A percentile compares a stretch with the other conserved stretches of the same genome.
phyloP scores from a whole-genome alignment of 768 basidiomycete genomes.

The Nidularia pulvinata region DNA sequence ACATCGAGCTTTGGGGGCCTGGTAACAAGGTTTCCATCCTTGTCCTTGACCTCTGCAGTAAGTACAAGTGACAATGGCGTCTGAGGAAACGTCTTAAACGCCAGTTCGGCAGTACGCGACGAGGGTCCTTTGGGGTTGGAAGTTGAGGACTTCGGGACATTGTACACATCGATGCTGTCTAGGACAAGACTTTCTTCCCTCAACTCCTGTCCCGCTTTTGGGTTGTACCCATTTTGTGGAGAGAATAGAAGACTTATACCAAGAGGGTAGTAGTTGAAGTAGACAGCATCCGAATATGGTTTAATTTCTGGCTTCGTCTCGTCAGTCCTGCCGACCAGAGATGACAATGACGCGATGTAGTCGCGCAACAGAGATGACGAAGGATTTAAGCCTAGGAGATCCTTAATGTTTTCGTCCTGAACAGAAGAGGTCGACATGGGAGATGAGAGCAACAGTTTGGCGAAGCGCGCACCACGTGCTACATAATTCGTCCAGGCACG shows the following conservation, averaged over 20 bases:
- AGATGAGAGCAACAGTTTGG: no score
- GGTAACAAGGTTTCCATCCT: conserved; percentile 28
- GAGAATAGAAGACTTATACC: conserved; percentile 83
- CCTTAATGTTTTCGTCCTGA: conserved; percentile 3
- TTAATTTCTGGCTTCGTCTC: conserved; percentile 62
- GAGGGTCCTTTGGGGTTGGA: conserved; percentile 28
- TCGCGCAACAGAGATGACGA: conserved; percentile 39
- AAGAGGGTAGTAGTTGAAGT: conserved; percentile 80
- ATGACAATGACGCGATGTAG: conserved; percentile 38
- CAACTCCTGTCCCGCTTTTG: conserved; percentile 33
- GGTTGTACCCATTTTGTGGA: conserved; percentile 66
- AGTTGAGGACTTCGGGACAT: conserved; percentile 37
- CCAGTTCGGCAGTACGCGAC: conserved; percentile 42
- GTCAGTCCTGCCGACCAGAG: conserved; percentile 13
- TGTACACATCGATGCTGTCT: conserved; percentile 86
- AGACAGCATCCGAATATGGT: conserved; percentile 80
- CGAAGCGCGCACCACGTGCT: neutral
- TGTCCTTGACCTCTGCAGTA: conserved; percentile 23
- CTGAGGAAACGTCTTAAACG: conserved; percentile 57
- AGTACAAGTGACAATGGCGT: conserved; percentile 52
- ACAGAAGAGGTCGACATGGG: conserved; percentile 6
- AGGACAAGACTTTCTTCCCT: conserved; percentile 50
- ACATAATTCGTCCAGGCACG: no score
- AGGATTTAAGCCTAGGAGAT: conserved; percentile 54
- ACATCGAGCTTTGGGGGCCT: conserved; percentile 43